Evolutionary conservation across 345 rosid species (phyloP).

Genomic region (Nephelium lappaceum): DNA sequence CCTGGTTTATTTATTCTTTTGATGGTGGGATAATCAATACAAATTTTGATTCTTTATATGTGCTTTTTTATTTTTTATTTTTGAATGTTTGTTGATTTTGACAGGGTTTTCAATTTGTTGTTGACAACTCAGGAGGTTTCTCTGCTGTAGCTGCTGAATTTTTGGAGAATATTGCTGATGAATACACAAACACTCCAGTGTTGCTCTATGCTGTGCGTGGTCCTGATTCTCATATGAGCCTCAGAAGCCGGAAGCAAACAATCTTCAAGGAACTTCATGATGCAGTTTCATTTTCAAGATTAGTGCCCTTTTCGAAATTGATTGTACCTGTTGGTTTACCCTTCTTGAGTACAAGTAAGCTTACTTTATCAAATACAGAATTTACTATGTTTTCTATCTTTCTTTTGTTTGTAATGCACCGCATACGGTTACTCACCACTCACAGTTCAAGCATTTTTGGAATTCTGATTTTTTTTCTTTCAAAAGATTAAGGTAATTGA

Average conservation of each 20-base stretch:
- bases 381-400: constrained; percentile 7
- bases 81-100: constrained; percentile 20
- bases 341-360: constrained; percentile 64
- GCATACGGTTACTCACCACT: constrained; percentile 6
- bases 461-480: neutral
- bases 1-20: neutral
- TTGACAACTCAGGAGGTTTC: constrained; percentile 91
- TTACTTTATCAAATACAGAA: neutral
- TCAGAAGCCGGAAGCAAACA: constrained; percentile 47
- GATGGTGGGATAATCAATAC: neutral
- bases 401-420: neutral
- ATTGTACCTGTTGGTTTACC: constrained; percentile 89
- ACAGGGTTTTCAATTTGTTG: constrained; percentile 91
- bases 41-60: neutral
- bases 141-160: constrained; percentile 79
- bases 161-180: constrained; percentile 83
- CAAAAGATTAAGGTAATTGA: neutral
- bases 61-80: constrained; percentile 4
- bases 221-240: constrained; percentile 51
- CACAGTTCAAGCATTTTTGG: neutral
- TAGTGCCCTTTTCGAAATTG: constrained; percentile 68
- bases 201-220: constrained; percentile 67
- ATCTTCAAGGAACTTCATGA: constrained; percentile 72
- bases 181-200: constrained; percentile 70
- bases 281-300: constrained; percentile 76